These are phyloP conservation scores for Diplogelasinospora grovesii DNA, from an alignment of 495 filamentous ascomycete genomes.

Conservation along the genomic window DNA sequence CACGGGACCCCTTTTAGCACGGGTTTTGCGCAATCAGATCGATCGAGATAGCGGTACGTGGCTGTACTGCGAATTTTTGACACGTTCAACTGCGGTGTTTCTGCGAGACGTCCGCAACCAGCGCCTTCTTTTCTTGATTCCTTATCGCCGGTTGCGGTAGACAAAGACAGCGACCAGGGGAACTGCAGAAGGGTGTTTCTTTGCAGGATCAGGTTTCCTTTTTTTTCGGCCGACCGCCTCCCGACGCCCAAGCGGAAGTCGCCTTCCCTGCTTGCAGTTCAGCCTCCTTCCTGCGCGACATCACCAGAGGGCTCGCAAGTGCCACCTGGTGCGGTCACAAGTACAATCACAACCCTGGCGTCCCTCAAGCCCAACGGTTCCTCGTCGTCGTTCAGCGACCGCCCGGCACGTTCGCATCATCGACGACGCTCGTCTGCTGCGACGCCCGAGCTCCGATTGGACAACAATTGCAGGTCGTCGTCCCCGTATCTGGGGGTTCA, in stretches of 20 bases:
- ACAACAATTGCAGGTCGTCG: conserved; percentile 18
- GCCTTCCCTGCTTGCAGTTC: background rate
- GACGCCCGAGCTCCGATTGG: conserved; percentile 25
- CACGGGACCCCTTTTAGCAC: no score
- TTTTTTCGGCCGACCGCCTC: background rate
- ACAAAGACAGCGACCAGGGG: no score
- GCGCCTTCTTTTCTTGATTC: no score
- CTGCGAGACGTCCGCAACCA: no score
- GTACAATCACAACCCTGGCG: conserved; percentile 30
- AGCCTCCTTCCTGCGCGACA: conserved; percentile 1
- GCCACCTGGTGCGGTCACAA: conserved; percentile 16
- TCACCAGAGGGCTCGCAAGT: conserved; percentile 15
- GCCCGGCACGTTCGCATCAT: conserved; percentile 32
- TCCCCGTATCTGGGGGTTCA: conserved; percentile 30
- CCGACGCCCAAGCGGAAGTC: background rate
- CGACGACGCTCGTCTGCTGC: conserved; percentile 34
- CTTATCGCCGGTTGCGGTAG: no score
- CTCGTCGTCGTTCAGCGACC: conserved; percentile 38
- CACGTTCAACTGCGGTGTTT: no score
- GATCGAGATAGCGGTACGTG: no score
- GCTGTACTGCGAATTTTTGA: no score
- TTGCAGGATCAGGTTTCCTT: background rate
- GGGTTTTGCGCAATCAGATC: no score
- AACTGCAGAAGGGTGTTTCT: no score
- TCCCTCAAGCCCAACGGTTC: conserved; percentile 29